Base-by-base conservation (phyloP, 352 stramenopile genomes). In the Phytophthora vignae region DNA sequence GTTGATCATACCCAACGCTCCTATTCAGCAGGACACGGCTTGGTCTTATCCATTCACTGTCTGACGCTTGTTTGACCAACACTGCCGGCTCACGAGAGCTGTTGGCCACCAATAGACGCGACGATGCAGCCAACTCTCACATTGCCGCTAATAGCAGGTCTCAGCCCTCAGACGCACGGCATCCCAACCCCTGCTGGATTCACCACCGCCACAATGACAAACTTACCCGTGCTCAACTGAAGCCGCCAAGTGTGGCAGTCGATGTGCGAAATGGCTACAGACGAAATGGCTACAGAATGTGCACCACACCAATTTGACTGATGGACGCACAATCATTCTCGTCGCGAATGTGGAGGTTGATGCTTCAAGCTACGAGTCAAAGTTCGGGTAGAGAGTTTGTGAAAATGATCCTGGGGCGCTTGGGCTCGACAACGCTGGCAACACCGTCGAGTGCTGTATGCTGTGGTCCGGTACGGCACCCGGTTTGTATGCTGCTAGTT, bases 21-120 rank as follows among this genome's bases (percentile, higher is more conserved):
- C 10, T 6, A 42, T 42, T 42, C 36, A 42, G 36, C 36, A 42
- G 36, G 36, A 42, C 36, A 42, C 38, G 9, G 27, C 38, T 36
- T 29, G 63, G 25, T 71, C 64, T 71, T 66, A 66, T 59, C 46
- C 44, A 17, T 64, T 57, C 21, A 22, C 36, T 56, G 50, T 68
- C 50, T 22, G 38, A 61, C 48, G 49, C 60, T 5, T 31, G 38
- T 36, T 42, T 31, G 59, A 54, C 44, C 21, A n/a, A 12, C 44
- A 5, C 27, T 4, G 27, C 27, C 27, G 7, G 27, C 0, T 31
- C 27, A 31, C 27, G 4, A 52, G n/a, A n/a, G 44, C 44, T 9
- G n/a, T 9, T 9, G 19, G 44, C 15, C 40, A 48, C 15, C 40
- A 48, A 54, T 40, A 63, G 56, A 11, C 27, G 40, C 40, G 40